Percentiles rank a stretch among this genome's conserved stretches.
Conservation (phyloP, 371 early-diverging fungal species). For the Polyrhizophydium stewartii region DNA sequence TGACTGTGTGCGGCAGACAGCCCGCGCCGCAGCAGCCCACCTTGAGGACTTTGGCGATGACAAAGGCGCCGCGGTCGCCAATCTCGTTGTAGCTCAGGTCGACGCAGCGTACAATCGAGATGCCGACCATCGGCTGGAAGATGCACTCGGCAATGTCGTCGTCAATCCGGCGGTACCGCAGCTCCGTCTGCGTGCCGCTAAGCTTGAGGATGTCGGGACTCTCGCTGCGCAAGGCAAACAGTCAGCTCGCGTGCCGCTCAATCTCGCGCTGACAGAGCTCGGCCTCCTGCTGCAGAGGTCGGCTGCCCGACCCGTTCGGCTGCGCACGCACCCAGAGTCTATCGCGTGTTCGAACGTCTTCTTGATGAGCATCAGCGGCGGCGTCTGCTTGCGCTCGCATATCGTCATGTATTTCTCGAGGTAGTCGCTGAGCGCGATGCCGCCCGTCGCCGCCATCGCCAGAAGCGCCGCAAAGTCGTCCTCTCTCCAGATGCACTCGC, state of each 20-base stretch:
- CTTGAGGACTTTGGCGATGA: slow-evolving; percentile 33
- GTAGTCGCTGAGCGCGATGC: slow-evolving; percentile 31
- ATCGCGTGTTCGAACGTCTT: slow-evolving; percentile 26
- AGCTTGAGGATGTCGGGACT: slow-evolving; percentile 24
- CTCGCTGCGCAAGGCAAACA: slow-evolving; percentile 5
- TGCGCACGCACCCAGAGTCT: slow-evolving; percentile 21
- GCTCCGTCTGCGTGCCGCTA: slow-evolving; percentile 23
- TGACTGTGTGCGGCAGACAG: too few species aligned
- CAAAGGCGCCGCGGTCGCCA: slow-evolving; percentile 33
- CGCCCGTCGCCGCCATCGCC: background rate
- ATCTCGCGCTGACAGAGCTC: background rate
- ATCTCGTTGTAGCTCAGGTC: slow-evolving; percentile 46
- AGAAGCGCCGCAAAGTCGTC: too few species aligned
- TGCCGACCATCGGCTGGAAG: slow-evolving; percentile 17
- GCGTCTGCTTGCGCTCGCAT: slow-evolving; percentile 15
- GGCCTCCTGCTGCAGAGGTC: too few species aligned
- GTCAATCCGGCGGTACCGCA: slow-evolving; percentile 18
- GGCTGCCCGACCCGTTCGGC: background rate
- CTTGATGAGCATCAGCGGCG: slow-evolving; percentile 5
- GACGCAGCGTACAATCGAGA: slow-evolving; percentile 25
- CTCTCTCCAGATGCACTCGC: too few species aligned
- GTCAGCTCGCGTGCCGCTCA: background rate
- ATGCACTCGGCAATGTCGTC: slow-evolving; percentile 24
- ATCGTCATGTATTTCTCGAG: slow-evolving; percentile 24
- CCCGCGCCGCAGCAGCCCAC: too few species aligned